Base-by-base conservation (phyloP, 2,329 filamentous ascomycete species). In the Exserohilum turcica region DNA sequence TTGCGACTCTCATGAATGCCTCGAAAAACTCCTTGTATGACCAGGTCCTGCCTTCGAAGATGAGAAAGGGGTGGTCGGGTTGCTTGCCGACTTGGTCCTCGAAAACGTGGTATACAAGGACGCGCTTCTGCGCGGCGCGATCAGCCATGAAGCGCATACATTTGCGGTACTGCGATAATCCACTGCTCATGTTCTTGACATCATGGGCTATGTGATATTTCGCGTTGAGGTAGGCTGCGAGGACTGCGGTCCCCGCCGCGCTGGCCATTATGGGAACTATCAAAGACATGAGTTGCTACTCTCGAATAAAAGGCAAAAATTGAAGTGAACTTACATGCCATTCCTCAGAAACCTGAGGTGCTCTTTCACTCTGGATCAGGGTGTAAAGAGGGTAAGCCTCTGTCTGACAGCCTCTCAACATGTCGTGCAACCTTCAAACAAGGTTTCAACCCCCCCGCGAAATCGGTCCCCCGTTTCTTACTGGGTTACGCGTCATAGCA, bases 61-160 rank as follows among this genome's bases (percentile, higher is more conserved):
- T 68, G 10, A 75, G 54, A 29, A 74, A 75, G 0, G 65, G 59
- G 15, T 69, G 61, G 29, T 72, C 49, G 1, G 68, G 70, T 6
- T 62, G 65, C 5, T 65, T 64, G 19, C 73, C 70, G 36, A 79
- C 70, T n/a, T 73, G 72, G 19, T 73, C 68, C 50, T 73, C 63
- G 27, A 71, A 58, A 28, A 72, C 51, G 36, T 75, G 66, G 54
- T 71, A 73, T 3, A 55, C 66, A 2, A 72, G 56, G 4, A 67
- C 40, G 16, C 63, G 62, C 24, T 70, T 70, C 18, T 54, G 48
- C 2, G 45, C 24, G 2, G 54, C 60, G 10, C 62, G 59, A 6
- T 56, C 46, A 9, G 53, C 48, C 3, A 72, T 43, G 45, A 56
- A 71, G 35, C 62, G 54, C 3, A 66, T 18, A 6, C 56, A 48